Base-by-base conservation (phyloP, 306 rosid genomes). In the Lagenaria siceraria region DNA sequence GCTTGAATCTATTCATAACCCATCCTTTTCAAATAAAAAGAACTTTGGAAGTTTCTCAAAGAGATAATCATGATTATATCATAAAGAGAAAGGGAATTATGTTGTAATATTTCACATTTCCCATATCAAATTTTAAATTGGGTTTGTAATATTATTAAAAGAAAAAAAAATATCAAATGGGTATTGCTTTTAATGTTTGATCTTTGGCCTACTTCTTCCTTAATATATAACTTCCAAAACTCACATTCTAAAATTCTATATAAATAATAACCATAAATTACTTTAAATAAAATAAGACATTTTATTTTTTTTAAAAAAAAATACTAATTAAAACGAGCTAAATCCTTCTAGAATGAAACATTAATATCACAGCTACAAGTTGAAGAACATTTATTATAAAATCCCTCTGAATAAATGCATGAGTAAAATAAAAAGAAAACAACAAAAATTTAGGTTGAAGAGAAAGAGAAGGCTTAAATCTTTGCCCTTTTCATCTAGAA, bases 1-100 rank as follows among this genome's bases (percentile, higher is more conserved):
- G 35, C 35, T 22, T 71, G 76, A 71, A 71, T 71, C 38, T 46
- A 46, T 71, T 46, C 55, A 46, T 6, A 71, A 46, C 8, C 58
- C 38, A 71, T 71, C 76, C 18, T 59, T 71, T 68, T 71, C 76
- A 71, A 71, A 43, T 48, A 11, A 70, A 43, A 40, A 49, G 1
- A 22, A 69, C 75, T 71, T 48, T 25, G 36, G 40, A 71, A 71
- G 38, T 48, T 48, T 71, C 58, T 46, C 76, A 70, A 69, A 69
- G 54, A 5, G 75, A 69, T 69, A 12, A 10, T n/a, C 18, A 48
- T 48, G 53, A 3, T 49, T 46, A 46, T 46, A 11, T 46, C 51
- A 46, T 11, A 46, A 46, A 46, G 51, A 46, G 51, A 46, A 46
- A 46, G 3, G 8, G 0, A n/a, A 46, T 46, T 46, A 46, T 46